Evolutionary conservation across 768 basidiomycete genomes (phyloP).

Genomic region (Russula emetica): DNA sequence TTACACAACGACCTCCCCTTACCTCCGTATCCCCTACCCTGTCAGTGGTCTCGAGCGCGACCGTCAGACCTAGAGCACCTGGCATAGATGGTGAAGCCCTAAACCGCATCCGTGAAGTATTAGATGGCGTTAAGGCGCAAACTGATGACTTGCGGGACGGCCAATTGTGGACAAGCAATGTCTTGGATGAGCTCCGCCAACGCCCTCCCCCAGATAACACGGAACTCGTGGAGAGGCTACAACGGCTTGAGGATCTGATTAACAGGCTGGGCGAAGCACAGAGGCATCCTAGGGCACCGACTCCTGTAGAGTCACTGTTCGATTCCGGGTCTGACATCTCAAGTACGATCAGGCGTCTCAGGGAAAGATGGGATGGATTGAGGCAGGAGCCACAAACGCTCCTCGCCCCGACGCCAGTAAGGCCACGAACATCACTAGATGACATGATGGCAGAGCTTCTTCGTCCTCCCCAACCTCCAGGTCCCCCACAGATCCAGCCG

Average conservation of each 20-base stretch:
- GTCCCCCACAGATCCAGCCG: conserved; percentile 40
- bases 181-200: conserved; percentile 59
- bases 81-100: conserved; percentile 38
- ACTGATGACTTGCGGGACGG: conserved; percentile 56
- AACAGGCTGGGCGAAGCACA: conserved; percentile 18
- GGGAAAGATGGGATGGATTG: conserved; percentile 31
- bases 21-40: conserved; percentile 38
- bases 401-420: conserved; percentile 43
- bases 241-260: conserved; percentile 25
- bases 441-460: conserved; percentile 60
- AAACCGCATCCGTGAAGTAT: conserved; percentile 47
- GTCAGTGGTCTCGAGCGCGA: conserved; percentile 36
- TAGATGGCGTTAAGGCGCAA: conserved; percentile 57
- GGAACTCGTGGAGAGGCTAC: conserved; percentile 30
- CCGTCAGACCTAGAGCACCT: conserved; percentile 30
- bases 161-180: conserved; percentile 55
- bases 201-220: conserved; percentile 38
- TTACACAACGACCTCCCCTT: conserved; percentile 13
- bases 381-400: conserved; percentile 37
- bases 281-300: conserved; percentile 20
- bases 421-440: conserved; percentile 50
- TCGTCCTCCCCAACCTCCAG: conserved; percentile 41
- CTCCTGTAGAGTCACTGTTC: conserved; percentile 34
- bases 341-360: conserved; percentile 31
- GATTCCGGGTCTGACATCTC: conserved; percentile 33